A percentile compares a stretch with the other conserved stretches of the same genome.
Conservation (phyloP, 176 grass and related monocot species). For the Urochloa ruziziensis region DNA sequence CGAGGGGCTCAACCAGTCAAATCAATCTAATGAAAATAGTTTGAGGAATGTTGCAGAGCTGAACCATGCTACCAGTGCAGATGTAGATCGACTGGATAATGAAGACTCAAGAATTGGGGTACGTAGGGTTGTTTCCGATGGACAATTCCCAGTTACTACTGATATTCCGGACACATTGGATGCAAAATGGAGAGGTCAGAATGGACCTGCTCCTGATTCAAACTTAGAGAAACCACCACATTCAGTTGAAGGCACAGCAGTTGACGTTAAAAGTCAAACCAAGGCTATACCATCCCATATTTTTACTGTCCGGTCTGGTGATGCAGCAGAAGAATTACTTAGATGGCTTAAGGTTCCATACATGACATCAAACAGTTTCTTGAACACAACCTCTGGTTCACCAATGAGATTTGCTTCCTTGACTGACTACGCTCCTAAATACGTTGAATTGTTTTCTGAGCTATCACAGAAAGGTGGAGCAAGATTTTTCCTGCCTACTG, state of each 20-base stretch:
- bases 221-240: constrained; percentile 37
- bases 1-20: constrained; percentile 14
- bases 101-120: constrained; percentile 47
- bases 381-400: constrained; percentile 69
- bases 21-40: constrained; percentile 36
- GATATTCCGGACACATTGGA: constrained; percentile 85
- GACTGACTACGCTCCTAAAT: constrained; percentile 67
- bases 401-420: constrained; percentile 47
- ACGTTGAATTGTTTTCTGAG: constrained; percentile 64
- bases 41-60: constrained; percentile 14
- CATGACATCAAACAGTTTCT: constrained; percentile 56
- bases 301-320: constrained; percentile 49
- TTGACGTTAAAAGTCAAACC: constrained; percentile 43
- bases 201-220: constrained; percentile 54
- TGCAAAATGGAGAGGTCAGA: constrained; percentile 89
- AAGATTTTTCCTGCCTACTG: constrained; percentile 73
- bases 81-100: constrained; percentile 35
- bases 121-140: constrained; percentile 70
- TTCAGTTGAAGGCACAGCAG: constrained; percentile 34
- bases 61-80: constrained; percentile 38
- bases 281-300: constrained; percentile 29
- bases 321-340: constrained; percentile 58
- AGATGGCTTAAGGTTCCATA: constrained; percentile 73
- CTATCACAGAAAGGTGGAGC: constrained; percentile 63
- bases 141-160: constrained; percentile 55